These are phyloP conservation scores for Euphorbia peplus DNA, from an alignment of 345 rosid genomes.

Conservation along the genomic window DNA sequence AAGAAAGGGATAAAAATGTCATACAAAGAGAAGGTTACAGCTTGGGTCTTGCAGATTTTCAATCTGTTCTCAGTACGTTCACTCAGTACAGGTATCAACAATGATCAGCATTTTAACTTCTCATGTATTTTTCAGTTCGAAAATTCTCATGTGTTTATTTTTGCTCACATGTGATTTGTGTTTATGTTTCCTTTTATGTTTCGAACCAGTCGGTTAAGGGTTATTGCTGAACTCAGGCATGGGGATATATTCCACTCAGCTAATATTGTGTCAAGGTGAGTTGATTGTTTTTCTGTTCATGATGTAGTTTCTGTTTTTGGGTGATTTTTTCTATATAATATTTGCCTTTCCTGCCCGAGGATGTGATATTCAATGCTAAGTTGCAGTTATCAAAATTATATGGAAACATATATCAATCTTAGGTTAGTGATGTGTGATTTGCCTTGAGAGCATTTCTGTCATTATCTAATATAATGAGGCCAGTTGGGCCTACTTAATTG, in stretches of 20 bases:
- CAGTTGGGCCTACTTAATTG: background rate
- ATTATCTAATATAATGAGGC: background rate
- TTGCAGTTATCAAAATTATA: background rate
- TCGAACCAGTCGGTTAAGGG: constrained; percentile 77
- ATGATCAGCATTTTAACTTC: background rate
- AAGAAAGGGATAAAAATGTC: constrained; percentile 59
- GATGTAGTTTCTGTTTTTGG: background rate
- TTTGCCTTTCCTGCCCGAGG: background rate
- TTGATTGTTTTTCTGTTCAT: constrained; percentile 21
- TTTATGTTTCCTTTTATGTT: constrained; percentile 13
- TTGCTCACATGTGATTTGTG: constrained; percentile 5
- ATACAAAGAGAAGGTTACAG: constrained; percentile 77
- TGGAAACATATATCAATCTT: background rate
- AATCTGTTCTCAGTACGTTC: constrained; percentile 77
- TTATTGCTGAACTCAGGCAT: constrained; percentile 90
- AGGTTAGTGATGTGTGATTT: background rate
- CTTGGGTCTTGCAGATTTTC: constrained; percentile 85
- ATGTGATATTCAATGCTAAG: background rate
- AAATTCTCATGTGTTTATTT: background rate
- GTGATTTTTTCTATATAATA: background rate
- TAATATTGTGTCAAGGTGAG: constrained; percentile 93
- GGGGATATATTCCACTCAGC: constrained; percentile 97
- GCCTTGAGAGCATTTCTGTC: background rate
- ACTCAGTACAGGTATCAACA: constrained; percentile 76
- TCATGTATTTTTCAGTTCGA: background rate